Evolutionary conservation across 805 yeast species (phyloP).

Genomic region (Zygosaccharomyces lentus): DNA sequence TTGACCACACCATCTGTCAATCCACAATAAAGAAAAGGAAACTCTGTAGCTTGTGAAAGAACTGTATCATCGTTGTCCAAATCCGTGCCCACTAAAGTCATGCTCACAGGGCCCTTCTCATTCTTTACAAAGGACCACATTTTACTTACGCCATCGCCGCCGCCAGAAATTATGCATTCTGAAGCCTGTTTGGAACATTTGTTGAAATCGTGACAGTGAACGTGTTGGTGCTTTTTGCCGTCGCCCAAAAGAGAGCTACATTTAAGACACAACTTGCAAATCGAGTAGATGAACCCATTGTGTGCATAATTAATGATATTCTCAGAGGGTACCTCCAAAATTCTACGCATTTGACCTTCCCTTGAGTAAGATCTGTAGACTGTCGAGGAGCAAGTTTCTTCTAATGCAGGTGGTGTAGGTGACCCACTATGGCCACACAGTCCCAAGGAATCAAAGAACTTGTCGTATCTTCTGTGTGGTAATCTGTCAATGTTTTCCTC

Average conservation of each 20-base stretch:
- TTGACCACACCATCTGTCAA: conserved; percentile 67
- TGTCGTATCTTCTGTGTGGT: conserved; percentile 69
- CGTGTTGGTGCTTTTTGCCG: conserved; percentile 8
- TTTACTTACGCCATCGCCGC: conserved; percentile 88
- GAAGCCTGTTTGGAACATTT: conserved; percentile 7
- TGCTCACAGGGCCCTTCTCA: conserved; percentile 13
- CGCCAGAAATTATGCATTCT: conserved; percentile 58
- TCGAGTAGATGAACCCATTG: conserved; percentile 80
- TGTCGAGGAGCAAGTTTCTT: conserved; percentile 11
- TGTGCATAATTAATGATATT: conserved; percentile 81
- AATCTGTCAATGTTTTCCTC: conserved; percentile 36
- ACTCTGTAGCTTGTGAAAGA: conserved; percentile 59
- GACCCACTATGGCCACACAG: conserved; percentile 57
- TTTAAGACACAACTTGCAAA: conserved; percentile 31
- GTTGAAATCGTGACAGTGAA: conserved; percentile 10
- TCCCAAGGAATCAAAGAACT: conserved; percentile 86
- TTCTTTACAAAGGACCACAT: conserved; percentile 56
- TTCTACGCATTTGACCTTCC: conserved; percentile 22
- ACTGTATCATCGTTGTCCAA: conserved; percentile 63
- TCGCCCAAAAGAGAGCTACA: conserved; percentile 14
- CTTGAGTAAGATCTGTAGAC: conserved; percentile 9
- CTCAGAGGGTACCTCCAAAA: conserved; percentile 63
- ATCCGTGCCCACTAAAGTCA: conserved; percentile 15
- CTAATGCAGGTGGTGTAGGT: conserved; percentile 13
- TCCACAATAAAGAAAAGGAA: conserved; percentile 79